Base-by-base conservation (phyloP, 371 early-diverging fungal genomes). In the Mucor plumbeus region DNA sequence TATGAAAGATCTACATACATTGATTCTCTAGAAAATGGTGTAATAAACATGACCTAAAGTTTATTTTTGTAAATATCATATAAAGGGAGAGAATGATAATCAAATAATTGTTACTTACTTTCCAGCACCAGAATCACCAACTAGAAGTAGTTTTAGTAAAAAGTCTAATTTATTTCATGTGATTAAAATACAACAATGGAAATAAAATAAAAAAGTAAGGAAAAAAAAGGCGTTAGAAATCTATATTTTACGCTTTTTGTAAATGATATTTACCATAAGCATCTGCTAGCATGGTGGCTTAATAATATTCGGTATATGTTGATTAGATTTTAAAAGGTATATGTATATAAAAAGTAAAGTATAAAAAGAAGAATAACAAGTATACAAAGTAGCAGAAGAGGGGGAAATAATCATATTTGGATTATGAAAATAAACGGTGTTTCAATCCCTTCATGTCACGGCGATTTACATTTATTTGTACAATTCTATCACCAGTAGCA, bases 21-120 rank as follows among this genome's bases (percentile, higher is more conserved):
- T 87, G 87, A 68, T 85, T 85, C 55, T 88, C 89, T 56, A 87
- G 69, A 69, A 90, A 90, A 61, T 87, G 88, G 64, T 88, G 84
- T 67, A 90, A 73, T 66, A 90, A 72, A 67, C 89, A 90, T 9
- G 89, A 88, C 70, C 89, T 89, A 74, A 21, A 26, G 26, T 26
- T 4, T 59, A 40, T n/a, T 21, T 48, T 5, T 61, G 11, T 17
- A 38, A 36, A 35, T 0, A 54, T 31, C 35, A 58, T 21, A 9
- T 10, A 14, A 3, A 26, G 21, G 26, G 26, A 14, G 0, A 26
- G 21, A 3, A 3, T 26, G 1, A 26, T 26, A 53, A 53, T 13
- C 17, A 53, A 33, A 50, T 48, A 47, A 11, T n/a, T 7, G 1
- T 7, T 36, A 70, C 61, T 70, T 76, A 88, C 89, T 87, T 87